Conservation (phyloP, 352 stramenopile species). For the Phytophthora citrophthora region DNA sequence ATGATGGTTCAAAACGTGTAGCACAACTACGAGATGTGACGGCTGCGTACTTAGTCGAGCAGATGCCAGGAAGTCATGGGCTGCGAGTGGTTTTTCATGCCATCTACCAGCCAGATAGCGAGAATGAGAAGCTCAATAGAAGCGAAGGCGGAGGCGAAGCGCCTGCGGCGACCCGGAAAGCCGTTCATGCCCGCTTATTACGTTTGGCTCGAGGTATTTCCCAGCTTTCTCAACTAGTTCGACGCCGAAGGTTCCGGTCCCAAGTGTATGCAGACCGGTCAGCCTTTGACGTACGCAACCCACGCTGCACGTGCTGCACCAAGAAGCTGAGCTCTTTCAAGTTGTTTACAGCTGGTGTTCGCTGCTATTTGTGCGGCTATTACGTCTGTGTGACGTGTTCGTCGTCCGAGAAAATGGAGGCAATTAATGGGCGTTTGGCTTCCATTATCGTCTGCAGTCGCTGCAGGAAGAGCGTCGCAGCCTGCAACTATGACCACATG, state of each 20-base stretch:
- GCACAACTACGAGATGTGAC: constrained; percentile 44
- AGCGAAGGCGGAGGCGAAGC: constrained; percentile 2
- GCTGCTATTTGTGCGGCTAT: constrained; percentile 42
- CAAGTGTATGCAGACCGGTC: constrained; percentile 41
- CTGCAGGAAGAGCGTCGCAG: constrained; percentile 25
- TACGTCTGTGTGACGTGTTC: constrained; percentile 34
- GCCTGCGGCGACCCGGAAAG: constrained; percentile 5
- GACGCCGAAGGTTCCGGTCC: constrained; percentile 34
- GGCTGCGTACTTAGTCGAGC: constrained; percentile 39
- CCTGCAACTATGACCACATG: constrained; percentile 38
- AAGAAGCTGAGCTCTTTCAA: constrained; percentile 13
- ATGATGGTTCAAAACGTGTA: constrained; percentile 27
- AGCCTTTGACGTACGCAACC: constrained; percentile 31
- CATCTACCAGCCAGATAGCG: constrained; percentile 4
- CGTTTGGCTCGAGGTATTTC: constrained; percentile 25
- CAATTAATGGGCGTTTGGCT: constrained; percentile 31
- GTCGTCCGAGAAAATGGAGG: constrained; percentile 37
- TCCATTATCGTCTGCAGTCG: constrained; percentile 34
- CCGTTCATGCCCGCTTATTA: constrained; percentile 19
- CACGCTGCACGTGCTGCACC: constrained; percentile 43
- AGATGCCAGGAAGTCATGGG: constrained; percentile 15
- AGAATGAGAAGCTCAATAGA: neutral
- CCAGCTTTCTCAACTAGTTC: constrained; percentile 32
- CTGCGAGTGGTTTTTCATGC: constrained; percentile 53
- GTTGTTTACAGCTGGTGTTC: constrained; percentile 12